Percentiles rank a stretch among this genome's conserved stretches.
phyloP scores from a whole-genome alignment of 306 rosid genomes.

The Alnus rubra region DNA sequence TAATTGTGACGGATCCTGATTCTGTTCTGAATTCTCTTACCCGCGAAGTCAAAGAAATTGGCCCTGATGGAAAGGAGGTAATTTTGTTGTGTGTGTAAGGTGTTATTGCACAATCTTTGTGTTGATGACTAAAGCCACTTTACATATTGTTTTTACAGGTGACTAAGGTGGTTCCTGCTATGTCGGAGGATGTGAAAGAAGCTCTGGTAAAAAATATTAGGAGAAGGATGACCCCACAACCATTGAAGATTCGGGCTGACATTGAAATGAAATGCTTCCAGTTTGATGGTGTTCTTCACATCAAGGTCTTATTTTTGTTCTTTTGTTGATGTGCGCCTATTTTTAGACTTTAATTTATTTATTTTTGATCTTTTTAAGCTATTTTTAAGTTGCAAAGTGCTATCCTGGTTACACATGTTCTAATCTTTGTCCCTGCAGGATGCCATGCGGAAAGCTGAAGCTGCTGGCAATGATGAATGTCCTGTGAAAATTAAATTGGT shows the following conservation, averaged over 20 bases:
- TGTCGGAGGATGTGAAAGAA: constrained; percentile 84
- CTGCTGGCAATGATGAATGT: constrained; percentile 87
- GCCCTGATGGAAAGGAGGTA: constrained; percentile 95
- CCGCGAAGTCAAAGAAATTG: constrained; percentile 75
- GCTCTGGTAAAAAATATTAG: constrained; percentile 75
- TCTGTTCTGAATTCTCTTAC: constrained; percentile 74
- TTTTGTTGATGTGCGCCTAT: constrained; percentile 12
- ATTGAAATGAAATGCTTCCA: constrained; percentile 96
- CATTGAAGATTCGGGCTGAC: constrained; percentile 94
- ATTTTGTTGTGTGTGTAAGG: background rate
- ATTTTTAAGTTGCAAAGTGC: background rate
- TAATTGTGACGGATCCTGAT: constrained; percentile 89
- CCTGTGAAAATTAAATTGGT: constrained; percentile 97
- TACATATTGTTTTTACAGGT: constrained; percentile 42
- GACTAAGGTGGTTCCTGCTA: constrained; percentile 83
- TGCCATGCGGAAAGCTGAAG: constrained; percentile 95
- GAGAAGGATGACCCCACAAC: constrained; percentile 97
- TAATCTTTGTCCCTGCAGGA: constrained; percentile 52
- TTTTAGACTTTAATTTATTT: background rate
- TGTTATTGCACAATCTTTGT: background rate
- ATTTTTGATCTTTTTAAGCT: background rate
- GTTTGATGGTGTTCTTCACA: constrained; percentile 97
- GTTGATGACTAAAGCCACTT: constrained; percentile 15
- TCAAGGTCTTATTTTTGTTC: constrained; percentile 52
- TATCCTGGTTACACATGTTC: background rate